These are phyloP conservation scores for Saturnispora zaruensis DNA, from an alignment of 805 yeast species.

Conservation along the genomic window DNA sequence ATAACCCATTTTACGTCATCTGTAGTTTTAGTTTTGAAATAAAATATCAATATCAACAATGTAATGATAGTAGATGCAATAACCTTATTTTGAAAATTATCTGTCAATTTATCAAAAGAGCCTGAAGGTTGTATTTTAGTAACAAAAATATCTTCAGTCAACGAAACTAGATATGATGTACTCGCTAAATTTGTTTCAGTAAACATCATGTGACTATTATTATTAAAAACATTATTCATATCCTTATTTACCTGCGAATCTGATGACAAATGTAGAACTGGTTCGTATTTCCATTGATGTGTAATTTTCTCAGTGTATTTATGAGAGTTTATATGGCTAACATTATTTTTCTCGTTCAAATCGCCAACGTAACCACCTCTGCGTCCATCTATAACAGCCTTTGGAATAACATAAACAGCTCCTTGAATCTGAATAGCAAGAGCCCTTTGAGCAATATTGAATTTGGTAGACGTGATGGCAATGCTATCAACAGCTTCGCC, in stretches of 20 bases:
- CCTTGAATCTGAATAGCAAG: conserved; percentile 55
- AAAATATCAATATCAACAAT: conserved; percentile 37
- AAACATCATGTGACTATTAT: conserved; percentile 31
- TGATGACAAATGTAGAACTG: conserved; percentile 46
- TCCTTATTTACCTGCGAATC: conserved; percentile 42
- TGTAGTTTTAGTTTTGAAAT: conserved; percentile 26
- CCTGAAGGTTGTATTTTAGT: conserved; percentile 72
- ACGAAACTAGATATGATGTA: conserved; percentile 59
- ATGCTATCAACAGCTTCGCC: conserved; percentile 41
- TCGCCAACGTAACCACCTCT: conserved; percentile 30
- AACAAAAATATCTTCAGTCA: conserved; percentile 69
- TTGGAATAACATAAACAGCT: conserved; percentile 63
- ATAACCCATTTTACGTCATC: conserved; percentile 7
- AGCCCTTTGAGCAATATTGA: conserved; percentile 61
- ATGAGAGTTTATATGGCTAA: not conserved
- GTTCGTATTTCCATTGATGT: conserved; percentile 57
- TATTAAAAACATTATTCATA: conserved; percentile 30
- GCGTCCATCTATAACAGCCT: conserved; percentile 56
- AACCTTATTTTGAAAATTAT: conserved; percentile 57
- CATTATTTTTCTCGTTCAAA: conserved; percentile 37
- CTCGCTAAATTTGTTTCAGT: conserved; percentile 70
- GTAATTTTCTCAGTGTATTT: conserved; percentile 41
- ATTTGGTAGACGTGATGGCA: conserved; percentile 47
- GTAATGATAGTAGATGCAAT: conserved; percentile 51
- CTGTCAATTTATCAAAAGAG: conserved; percentile 68